phyloP scores from a whole-genome alignment of 2,329 filamentous ascomycete species.

The Didymellaceae sp. region DNA sequence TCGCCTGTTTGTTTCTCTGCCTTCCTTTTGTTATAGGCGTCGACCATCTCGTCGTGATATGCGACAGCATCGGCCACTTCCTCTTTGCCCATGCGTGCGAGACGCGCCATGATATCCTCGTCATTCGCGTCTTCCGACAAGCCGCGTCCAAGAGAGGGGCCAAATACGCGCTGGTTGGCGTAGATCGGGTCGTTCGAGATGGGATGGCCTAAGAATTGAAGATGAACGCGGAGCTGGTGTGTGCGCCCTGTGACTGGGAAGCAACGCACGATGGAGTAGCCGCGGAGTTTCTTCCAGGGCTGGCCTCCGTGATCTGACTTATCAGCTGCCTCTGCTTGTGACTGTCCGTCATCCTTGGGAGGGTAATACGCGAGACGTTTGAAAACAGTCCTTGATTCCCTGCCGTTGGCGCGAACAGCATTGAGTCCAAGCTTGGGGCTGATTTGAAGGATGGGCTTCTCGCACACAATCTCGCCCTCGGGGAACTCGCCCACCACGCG shows the following conservation, averaged over 20 bases:
- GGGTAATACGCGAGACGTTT: conserved; percentile 92
- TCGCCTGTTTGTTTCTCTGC: conserved; percentile 93
- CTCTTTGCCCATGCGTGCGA: conserved; percentile 91
- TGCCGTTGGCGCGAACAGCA: conserved; percentile 90
- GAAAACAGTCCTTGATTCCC: conserved; percentile 88
- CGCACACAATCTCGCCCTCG: conserved; percentile 87
- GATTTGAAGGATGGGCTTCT: conserved; percentile 91
- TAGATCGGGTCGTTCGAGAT: conserved; percentile 99
- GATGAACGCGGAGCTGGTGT: conserved; percentile 91
- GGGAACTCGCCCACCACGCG: conserved; percentile 91
- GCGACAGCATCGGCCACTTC: conserved; percentile 89
- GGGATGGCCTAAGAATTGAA: conserved; percentile 92
- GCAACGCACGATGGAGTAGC: conserved; percentile 94
- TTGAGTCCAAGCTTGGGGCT: conserved; percentile 95
- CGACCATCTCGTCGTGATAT: conserved; percentile 93
- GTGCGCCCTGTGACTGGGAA: conserved; percentile 92
- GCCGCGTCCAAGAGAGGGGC: conserved; percentile 73
- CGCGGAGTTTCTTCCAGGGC: conserved; percentile 65
- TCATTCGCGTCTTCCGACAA: conserved; percentile 76
- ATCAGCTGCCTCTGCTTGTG: conserved; percentile 18
- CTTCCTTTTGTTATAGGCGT: conserved; percentile 85
- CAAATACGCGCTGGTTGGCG: conserved; percentile 91
- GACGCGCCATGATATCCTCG: conserved; percentile 84
- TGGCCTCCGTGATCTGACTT: conserved; percentile 41
- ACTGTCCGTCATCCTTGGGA: conserved; percentile 47